Evolutionary conservation across 2,329 filamentous ascomycete genomes (phyloP), one percentile per base, ranked within the genome.

Genomic region (Trichoderma gracile): DNA sequence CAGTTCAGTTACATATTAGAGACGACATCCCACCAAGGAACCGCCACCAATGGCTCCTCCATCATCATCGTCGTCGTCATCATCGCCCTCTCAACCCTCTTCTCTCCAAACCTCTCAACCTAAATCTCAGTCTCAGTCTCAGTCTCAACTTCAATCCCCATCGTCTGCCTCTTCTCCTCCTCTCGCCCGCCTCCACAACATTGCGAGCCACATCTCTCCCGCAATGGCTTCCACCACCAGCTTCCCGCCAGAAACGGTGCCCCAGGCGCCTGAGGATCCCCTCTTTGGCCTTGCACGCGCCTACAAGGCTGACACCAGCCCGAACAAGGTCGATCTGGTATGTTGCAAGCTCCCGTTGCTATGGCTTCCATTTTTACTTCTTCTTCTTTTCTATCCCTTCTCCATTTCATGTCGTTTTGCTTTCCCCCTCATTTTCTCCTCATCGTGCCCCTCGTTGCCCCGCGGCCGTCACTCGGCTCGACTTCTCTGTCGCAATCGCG

Each of bases 241-340:
- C 74, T 97, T 97, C 81, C 86, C 88, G 67, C 84, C 89, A 73
- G 85, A 90, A 73, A 81, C 84, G 69, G 92, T 97, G 66, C 91
- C 93, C 72, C 89, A 94, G 79, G 95, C 95, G 67, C 93, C 95
- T 54, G 93, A 97, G 78, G 95, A 99, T 80, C 88, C 94, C 69
- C 86, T 99, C 75, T 99, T 99, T 75, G 93, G 94, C 65, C 82
- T 99, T 72, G 93, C 94, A 86, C 87, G 90, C 68, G 93, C 92
- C 67, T 99, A 89, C 83, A 88, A 88, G 73, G 90, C 90, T 68
- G 95, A 99, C 75, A 80, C 85, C 67, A 84, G 82, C 77, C 78
- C 83, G 65, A 87, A 91, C 78, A 99, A 99, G 81, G 90, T 99
- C 69, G 95, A 99, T 79, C 80, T 99, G 78, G 93, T 95, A 76